phyloP scores from a whole-genome alignment of 2,329 filamentous ascomycete genomes.

The Monosporascus sp. region DNA sequence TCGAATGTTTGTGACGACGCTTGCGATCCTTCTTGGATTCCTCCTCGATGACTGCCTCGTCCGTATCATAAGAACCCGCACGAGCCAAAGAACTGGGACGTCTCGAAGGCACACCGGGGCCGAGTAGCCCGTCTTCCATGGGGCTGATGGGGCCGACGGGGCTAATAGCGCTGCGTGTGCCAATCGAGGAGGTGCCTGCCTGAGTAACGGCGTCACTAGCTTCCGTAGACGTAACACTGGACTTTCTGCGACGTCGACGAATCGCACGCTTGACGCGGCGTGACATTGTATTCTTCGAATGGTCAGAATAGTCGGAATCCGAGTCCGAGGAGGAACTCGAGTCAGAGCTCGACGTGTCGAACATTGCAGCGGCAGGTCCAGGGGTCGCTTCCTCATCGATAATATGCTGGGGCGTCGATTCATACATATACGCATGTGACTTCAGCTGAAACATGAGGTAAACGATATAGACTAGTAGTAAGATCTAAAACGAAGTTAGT shows the following conservation, averaged over 20 bases:
- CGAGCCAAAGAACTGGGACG: constrained; percentile 29
- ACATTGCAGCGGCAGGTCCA: constrained; percentile 74
- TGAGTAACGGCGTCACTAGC: constrained; percentile 29
- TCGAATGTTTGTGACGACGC: constrained; percentile 34
- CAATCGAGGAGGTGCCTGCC: constrained; percentile 37
- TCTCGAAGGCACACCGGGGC: constrained; percentile 33
- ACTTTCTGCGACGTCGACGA: constrained; percentile 69
- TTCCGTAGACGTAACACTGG: constrained; percentile 65
- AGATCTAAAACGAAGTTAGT: constrained; percentile 42
- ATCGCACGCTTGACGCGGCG: constrained; percentile 73
- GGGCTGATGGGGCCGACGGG: constrained; percentile 7
- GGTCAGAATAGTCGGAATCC: constrained; percentile 65
- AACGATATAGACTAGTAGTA: constrained; percentile 74
- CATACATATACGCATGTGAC: constrained; percentile 86
- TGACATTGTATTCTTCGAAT: constrained; percentile 57
- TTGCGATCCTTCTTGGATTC: constrained; percentile 34
- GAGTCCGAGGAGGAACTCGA: constrained; percentile 52
- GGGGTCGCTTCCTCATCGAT: constrained; percentile 89
- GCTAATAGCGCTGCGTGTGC: constrained; percentile 27
- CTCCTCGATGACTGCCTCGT: constrained; percentile 38
- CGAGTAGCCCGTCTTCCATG: constrained; percentile 28
- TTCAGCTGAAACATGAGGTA: constrained; percentile 90
- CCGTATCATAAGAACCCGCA: constrained; percentile 33
- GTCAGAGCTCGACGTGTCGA: constrained; percentile 63
- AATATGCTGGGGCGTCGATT: constrained; percentile 85